Percentiles rank a stretch among this genome's conserved stretches.
Evolutionary conservation across 176 grass and related monocot species (phyloP).

Genomic region (Oryza glumipatula): DNA sequence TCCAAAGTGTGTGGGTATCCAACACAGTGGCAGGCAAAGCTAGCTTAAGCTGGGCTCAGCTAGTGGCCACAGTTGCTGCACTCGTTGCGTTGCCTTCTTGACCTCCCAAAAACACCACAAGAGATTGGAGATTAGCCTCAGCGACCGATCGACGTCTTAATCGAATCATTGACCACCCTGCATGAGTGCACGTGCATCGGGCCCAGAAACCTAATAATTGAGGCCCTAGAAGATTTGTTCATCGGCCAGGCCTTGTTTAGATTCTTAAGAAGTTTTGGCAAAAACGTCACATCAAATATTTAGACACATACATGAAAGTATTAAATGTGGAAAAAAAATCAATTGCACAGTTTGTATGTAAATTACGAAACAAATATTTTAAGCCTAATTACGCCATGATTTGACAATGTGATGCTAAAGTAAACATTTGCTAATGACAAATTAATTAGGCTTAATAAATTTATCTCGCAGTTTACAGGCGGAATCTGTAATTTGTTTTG

Average conservation of each 20-base stretch:
- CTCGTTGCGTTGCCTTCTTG: not conserved
- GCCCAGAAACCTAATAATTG: not conserved
- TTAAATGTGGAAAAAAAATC: no score
- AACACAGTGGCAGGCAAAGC: not conserved
- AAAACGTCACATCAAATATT: no score
- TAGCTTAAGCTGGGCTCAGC: not conserved
- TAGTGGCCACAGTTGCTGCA: constrained; percentile 39
- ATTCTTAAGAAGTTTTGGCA: no score
- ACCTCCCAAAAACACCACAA: not conserved
- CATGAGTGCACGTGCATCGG: not conserved
- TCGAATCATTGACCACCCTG: constrained; percentile 29
- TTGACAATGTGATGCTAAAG: no score
- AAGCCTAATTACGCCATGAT: no score
- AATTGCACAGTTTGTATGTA: no score
- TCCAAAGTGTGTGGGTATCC: not conserved
- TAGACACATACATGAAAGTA: no score
- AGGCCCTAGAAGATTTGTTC: not conserved
- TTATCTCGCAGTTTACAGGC: no score
- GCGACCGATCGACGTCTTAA: constrained; percentile 10
- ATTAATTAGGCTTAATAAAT: no score
- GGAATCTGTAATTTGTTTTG: no score
- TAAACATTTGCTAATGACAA: no score
- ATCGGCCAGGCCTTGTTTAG: not conserved
- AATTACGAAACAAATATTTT: no score
- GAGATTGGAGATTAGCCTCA: not conserved